These are phyloP conservation scores for Macrophomina phaseolina DNA, from an alignment of 2,329 filamentous ascomycete species.

Conservation along the genomic window DNA sequence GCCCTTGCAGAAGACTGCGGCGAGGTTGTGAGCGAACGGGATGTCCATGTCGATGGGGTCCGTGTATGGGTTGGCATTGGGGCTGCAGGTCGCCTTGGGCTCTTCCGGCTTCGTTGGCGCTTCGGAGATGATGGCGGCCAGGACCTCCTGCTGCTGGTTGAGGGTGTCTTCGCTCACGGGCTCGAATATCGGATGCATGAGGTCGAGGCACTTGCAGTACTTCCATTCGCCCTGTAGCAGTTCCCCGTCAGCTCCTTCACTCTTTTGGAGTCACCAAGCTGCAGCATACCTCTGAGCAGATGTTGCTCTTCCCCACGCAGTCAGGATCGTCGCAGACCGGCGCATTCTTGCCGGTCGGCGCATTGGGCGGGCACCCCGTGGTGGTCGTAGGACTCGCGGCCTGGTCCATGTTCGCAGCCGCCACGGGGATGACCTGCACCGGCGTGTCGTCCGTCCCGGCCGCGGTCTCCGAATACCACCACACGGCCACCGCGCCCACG, in stretches of 20 bases:
- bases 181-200: neutral
- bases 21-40: neutral
- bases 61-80: neutral
- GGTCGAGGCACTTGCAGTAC: neutral
- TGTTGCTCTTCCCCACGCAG: neutral
- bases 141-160: neutral
- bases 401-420: neutral
- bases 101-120: neutral
- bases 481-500: neutral
- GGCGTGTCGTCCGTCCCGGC: neutral
- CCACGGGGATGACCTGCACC: neutral
- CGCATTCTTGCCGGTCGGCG: neutral
- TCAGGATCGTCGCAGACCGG: neutral
- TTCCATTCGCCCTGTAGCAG: neutral
- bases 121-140: neutral
- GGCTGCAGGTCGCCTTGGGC: neutral
- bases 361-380: neutral
- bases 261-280: neutral
- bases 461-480: neutral
- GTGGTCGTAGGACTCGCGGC: neutral
- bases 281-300: neutral
- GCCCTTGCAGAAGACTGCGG: neutral
- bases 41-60: neutral
- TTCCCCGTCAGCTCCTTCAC: neutral
- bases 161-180: neutral